phyloP scores from a whole-genome alignment of 768 basidiomycete species.

The Coprinopsis sp. region DNA sequence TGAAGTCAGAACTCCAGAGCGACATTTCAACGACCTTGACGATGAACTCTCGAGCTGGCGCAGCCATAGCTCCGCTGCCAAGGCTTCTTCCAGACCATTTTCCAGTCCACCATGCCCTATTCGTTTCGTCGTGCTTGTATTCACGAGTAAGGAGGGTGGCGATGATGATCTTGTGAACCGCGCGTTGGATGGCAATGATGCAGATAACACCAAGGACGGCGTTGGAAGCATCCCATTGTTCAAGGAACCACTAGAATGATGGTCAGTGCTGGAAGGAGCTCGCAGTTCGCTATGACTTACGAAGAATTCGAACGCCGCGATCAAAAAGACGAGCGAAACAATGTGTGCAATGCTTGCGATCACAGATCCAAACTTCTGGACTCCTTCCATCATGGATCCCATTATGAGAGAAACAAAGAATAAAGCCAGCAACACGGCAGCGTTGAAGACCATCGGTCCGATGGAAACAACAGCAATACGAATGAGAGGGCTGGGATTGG shows the following conservation, averaged over 20 bases:
- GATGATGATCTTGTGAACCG: constrained; percentile 91
- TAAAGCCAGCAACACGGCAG: constrained; percentile 72
- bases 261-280: neutral
- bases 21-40: constrained; percentile 99
- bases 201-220: constrained; percentile 91
- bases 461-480: constrained; percentile 85
- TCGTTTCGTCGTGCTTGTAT: constrained; percentile 98
- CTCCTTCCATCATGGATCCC: constrained; percentile 83
- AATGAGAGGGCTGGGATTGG: constrained; percentile 83
- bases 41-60: constrained; percentile 94
- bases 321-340: constrained; percentile 70
- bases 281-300: constrained; percentile 46
- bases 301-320: constrained; percentile 95
- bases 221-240: constrained; percentile 95
- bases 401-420: constrained; percentile 93
- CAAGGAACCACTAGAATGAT: constrained; percentile 79
- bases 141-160: constrained; percentile 93
- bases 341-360: constrained; percentile 93
- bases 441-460: constrained; percentile 95
- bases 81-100: constrained; percentile 96
- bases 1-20: constrained; percentile 93
- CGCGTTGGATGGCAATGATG: constrained; percentile 85
- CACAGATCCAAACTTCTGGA: constrained; percentile 83
- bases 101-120: constrained; percentile 99
- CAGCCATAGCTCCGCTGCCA: constrained; percentile 87